Base-by-base conservation (phyloP, 2,329 filamentous ascomycete species). In the Catunica adiposa region DNA sequence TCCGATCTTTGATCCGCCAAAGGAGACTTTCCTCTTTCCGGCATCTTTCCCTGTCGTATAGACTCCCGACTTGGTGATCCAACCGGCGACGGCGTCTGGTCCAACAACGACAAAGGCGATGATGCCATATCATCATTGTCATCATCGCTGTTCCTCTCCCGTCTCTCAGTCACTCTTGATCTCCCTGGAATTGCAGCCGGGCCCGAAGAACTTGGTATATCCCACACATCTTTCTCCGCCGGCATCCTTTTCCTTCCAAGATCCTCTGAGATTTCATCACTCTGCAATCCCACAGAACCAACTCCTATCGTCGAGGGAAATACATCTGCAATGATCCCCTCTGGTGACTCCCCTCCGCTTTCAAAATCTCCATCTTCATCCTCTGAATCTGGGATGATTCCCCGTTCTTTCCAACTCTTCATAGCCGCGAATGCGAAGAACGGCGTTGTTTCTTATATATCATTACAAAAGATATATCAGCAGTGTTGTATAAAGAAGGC, bases 371-470 rank as follows among this genome's bases (percentile, higher is more conserved):
- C 29, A 60, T 66, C 67, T 51, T 74, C 72, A 57, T 74, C 73
- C 62, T 75, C 73, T 59, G 73, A 75, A 64, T 75, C 73, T 57
- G 73, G 73, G 61, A 75, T 68, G 63, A 73, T 71, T 62, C 73
- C 73, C 64, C 71, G 63, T 61, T 72, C 70, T 68, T 69, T 74
- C 73, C 73, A 75, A 60, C 69, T 69, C 56, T 64, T 66, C 73
- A 75, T 48, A 14, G 11, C 44, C 44, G 22, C 11, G 29, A 11
- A 11, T 34, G 44, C 8, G n/a, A 7, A 22, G 15, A 44, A 44
- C 29, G 11, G 29, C 29, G 29, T 11, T 5, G 29, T 11, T 34
- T 34, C 17, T 44, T 48, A 14, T 48, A 48, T 48, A 26, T 23
- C 17, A 48, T 25, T 7, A 22, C 22, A 48, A 48, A 48, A 2